Evolutionary conservation across 768 basidiomycete genomes (phyloP).

Genomic region (Strobilomyces dryophilus): DNA sequence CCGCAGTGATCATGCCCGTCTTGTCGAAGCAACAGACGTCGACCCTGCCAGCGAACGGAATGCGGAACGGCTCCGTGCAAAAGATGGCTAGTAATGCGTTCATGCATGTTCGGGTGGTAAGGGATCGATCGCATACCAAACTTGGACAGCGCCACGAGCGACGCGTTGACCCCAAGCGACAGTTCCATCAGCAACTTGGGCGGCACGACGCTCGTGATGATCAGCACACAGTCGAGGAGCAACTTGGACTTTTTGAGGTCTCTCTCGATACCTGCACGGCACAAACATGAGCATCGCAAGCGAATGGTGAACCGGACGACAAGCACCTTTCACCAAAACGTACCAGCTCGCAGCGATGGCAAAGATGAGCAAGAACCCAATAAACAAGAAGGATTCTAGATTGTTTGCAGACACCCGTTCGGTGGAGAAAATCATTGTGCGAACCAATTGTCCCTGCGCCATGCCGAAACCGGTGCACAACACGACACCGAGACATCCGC

Average conservation of each 20-base stretch:
- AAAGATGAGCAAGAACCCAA: slow-evolving; percentile 95
- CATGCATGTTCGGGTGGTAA: background rate
- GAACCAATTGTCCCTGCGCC: slow-evolving; percentile 92
- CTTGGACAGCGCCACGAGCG: slow-evolving; percentile 89
- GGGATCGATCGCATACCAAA: slow-evolving; percentile 54
- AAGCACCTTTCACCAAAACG: slow-evolving; percentile 91
- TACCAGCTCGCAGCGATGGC: slow-evolving; percentile 98
- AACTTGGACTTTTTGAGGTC: slow-evolving; percentile 94
- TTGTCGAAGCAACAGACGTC: slow-evolving; percentile 99
- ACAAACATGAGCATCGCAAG: slow-evolving; percentile 3
- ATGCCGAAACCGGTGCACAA: slow-evolving; percentile 97
- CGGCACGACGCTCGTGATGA: slow-evolving; percentile 96
- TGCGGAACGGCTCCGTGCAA: slow-evolving; percentile 98
- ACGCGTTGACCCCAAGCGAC: slow-evolving; percentile 92
- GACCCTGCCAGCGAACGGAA: slow-evolving; percentile 91
- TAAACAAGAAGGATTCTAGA: slow-evolving; percentile 92
- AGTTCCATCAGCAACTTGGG: slow-evolving; percentile 99
- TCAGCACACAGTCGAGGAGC: slow-evolving; percentile 90
- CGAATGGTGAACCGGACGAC: background rate
- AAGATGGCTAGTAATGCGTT: slow-evolving; percentile 70
- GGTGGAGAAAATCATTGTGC: slow-evolving; percentile 99
- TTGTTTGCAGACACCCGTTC: slow-evolving; percentile 98
- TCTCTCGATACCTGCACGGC: slow-evolving; percentile 71
- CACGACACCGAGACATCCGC: slow-evolving; percentile 88
- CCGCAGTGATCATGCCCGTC: slow-evolving; percentile 97